Base-by-base conservation (phyloP, 2,329 filamentous ascomycete genomes). In the Botrytis byssoidea region DNA sequence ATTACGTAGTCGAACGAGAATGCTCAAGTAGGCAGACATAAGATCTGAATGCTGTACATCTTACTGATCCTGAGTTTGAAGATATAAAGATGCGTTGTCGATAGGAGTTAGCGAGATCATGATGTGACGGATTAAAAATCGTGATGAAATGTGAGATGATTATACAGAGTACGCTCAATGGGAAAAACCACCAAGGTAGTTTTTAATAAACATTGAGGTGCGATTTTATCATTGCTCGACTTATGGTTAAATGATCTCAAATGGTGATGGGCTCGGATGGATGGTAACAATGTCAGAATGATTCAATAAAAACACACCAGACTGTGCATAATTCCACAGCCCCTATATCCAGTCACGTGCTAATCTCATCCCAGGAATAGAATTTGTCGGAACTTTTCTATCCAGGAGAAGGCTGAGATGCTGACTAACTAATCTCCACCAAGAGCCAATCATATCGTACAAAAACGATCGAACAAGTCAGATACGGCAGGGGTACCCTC, bases 121-220 rank as follows among this genome's bases (percentile, higher is more conserved):
- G 9, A 10, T 9, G 46, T 48, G 20, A 10, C 46, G 46, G 20
- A 48, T 48, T 22, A 10, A 22, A 46, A 48, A 9, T 48, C 46
- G 46, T 25, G 20, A 46, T 9, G 44, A 20, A 7, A 44, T 6
- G 16, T 9, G 44, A 20, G 18, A 44, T 6, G 16, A 44, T 44
- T 20, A 44, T 44, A 44, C 16, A 44, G 5, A 44, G 14, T 42
- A 14, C 8, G 40, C 40, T 42, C 40, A 16, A 42, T n/a, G 48
- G 4, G 12, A n/a, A 14, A 55, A 7, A 14, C 12, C 7, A 4
- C 2, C 0, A 3, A 2, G 3, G n/a, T 8, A 4, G 6, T 18
- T 55, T 55, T 18, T 55, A 55, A 14, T 29, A 29, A 29, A 6
- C 2, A 29, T 18, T 0, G 14, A 18, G 51, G 51, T 57, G 51